Percentiles rank a stretch among this genome's conserved stretches.
phyloP scores from a whole-genome alignment of 306 rosid genomes.

The Casuarina cunninghamiana region DNA sequence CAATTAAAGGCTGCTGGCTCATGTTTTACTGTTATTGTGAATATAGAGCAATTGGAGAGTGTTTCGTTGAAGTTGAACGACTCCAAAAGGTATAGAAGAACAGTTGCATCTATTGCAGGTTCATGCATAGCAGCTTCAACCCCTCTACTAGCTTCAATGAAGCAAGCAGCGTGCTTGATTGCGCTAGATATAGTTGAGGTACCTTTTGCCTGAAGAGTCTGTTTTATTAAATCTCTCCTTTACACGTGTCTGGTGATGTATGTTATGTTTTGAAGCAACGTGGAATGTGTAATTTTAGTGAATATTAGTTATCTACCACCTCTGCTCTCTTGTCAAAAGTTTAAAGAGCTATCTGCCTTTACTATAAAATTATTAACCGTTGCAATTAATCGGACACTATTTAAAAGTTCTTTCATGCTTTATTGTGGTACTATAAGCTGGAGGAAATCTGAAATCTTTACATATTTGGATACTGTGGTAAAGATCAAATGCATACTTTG shows the following conservation, averaged over 20 bases:
- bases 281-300: background rate
- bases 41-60: conserved; percentile 74
- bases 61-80: conserved; percentile 73
- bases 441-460: background rate
- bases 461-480: background rate
- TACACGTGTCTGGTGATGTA: background rate
- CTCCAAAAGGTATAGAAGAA: conserved; percentile 78
- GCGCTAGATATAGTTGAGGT: conserved; percentile 91
- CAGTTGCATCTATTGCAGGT: conserved; percentile 77
- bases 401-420: background rate
- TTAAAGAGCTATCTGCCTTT: background rate
- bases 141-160: conserved; percentile 73
- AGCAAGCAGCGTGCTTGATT: conserved; percentile 67
- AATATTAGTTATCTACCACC: background rate
- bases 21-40: conserved; percentile 26
- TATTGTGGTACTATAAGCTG: background rate
- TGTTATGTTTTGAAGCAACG: background rate
- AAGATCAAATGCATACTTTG: background rate
- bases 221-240: conserved; percentile 8
- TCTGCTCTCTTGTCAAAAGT: background rate
- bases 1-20: background rate
- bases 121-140: conserved; percentile 76
- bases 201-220: conserved; percentile 25
- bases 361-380: background rate
- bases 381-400: background rate